Evolutionary conservation across 1,139 yeast genomes (phyloP).

Genomic region (Geotrichum bryndzae): DNA sequence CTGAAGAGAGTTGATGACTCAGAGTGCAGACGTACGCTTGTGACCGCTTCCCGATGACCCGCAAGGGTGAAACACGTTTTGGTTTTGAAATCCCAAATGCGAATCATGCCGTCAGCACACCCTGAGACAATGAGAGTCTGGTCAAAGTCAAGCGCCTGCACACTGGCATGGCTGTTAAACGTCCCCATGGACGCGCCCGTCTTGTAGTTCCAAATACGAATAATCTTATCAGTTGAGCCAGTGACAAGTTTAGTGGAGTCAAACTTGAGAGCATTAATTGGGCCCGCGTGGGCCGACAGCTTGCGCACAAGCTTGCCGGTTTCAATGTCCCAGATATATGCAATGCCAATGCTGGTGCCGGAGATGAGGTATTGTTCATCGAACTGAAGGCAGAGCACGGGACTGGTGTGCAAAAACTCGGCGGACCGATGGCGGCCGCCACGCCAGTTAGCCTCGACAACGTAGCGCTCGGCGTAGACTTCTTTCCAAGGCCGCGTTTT

Average conservation of each 20-base stretch:
- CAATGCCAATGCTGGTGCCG: slow-evolving; percentile 85
- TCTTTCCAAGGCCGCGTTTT: slow-evolving; percentile 88
- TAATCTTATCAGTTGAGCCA: slow-evolving; percentile 85
- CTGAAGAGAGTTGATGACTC: slow-evolving; percentile 74
- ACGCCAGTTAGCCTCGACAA: slow-evolving; percentile 92
- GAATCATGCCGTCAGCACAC: slow-evolving; percentile 83
- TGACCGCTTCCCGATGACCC: slow-evolving; percentile 92
- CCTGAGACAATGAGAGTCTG: slow-evolving; percentile 65
- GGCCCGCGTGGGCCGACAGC: slow-evolving; percentile 75
- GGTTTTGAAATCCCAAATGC: slow-evolving; percentile 94
- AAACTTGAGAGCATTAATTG: slow-evolving; percentile 75
- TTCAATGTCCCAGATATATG: slow-evolving; percentile 82
- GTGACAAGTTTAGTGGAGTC: slow-evolving; percentile 86
- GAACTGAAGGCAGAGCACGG: slow-evolving; percentile 80
- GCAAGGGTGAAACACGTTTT: slow-evolving; percentile 87
- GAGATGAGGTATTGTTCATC: slow-evolving; percentile 73
- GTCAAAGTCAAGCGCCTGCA: background rate
- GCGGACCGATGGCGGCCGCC: slow-evolving; percentile 62
- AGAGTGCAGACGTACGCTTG: slow-evolving; percentile 79
- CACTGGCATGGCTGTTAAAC: too few species aligned
- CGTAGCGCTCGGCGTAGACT: slow-evolving; percentile 83
- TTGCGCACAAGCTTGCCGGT: slow-evolving; percentile 75
- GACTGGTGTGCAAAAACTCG: slow-evolving; percentile 70
- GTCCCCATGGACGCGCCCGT: slow-evolving; percentile 47
- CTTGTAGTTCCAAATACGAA: slow-evolving; percentile 91